Base-by-base conservation (phyloP, 352 stramenopile genomes). In the Phytopythium aichiense region DNA sequence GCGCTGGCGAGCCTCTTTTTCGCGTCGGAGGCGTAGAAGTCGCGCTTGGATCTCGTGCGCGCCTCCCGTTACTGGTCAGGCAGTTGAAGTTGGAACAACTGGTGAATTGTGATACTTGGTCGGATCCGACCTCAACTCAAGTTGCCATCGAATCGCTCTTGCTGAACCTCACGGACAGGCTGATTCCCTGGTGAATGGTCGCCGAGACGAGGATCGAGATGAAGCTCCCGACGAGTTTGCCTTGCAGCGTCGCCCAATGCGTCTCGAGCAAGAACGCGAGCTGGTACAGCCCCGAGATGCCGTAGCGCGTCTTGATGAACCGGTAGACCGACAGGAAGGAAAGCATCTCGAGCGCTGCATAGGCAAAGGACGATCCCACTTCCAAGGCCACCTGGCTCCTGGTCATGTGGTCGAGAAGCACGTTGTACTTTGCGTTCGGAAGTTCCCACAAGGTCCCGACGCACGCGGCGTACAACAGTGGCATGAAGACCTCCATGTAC, bases 401-500 rank as follows among this genome's bases (percentile, higher is more conserved):
- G 11, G n/a, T 58, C 35, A 65, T 52, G 1, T 63, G 46, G n/a
- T 67, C 63, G 12, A 68, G 38, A 0, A 74, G 33, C 4, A 64
- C 40, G 31, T 68, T 68, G 33, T 64, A 68, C 56, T 58, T 68
- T 40, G 63, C 63, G 22, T 63, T 67, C 1, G 61, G 48, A 0
- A 67, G 20, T 13, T 59, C 33, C 61, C 61, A 67, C 7, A 67
- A 37, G 4, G 42, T 56, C 7, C 54, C 61, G 22, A 67, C 30
- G 52, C 68, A 75, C 1, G 57, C 25, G 7, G 52, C 46, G 61
- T 77, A 77, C 28, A 72, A 31, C 9, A 70, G 38, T 2, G 67
- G 70, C 43, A 77, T 65, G 50, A 77, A 66, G 11, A 64, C 64
- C 38, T 71, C 66, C 45, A 76, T 60, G 63, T 76, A 76, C 58